Conservation (phyloP, 208 protist genomes). For the Sergeia podlipaevii region DNA sequence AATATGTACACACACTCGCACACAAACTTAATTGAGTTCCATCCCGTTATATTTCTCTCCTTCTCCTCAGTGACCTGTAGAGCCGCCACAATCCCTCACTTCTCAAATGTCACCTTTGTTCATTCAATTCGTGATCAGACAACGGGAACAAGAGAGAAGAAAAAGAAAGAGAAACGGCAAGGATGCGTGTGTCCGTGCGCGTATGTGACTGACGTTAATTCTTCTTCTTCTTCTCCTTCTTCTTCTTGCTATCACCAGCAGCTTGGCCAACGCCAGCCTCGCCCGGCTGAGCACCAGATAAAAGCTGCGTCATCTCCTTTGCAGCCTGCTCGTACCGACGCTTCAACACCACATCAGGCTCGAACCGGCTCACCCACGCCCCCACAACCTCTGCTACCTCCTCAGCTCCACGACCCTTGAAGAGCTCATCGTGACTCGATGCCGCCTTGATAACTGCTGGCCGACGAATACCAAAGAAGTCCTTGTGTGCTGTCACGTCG, state of each 20-base stretch:
- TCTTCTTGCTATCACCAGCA: slow-evolving; percentile 31
- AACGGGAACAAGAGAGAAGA: slow-evolving; percentile 7
- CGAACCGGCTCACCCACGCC: slow-evolving; percentile 79
- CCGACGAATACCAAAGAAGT: slow-evolving; percentile 66
- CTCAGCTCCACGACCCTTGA: slow-evolving; percentile 28
- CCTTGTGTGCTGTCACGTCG: slow-evolving; percentile 68
- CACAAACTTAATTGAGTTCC: too few relatives aligned
- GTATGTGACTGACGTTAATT: slow-evolving; percentile 25
- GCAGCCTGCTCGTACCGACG: slow-evolving; percentile 75
- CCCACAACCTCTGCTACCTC: slow-evolving; percentile 63
- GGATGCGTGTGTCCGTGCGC: background rate
- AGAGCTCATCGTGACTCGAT: slow-evolving; percentile 46
- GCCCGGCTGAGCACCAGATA: slow-evolving; percentile 20
- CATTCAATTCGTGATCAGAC: too few relatives aligned
- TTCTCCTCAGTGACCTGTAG: too few relatives aligned
- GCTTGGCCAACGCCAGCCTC: slow-evolving; percentile 9
- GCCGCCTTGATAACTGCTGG: slow-evolving; percentile 60
- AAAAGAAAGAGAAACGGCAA: slow-evolving; percentile 5
- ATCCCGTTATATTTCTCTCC: too few relatives aligned
- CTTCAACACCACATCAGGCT: slow-evolving; percentile 62
- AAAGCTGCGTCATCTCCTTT: slow-evolving; percentile 73
- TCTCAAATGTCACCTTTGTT: too few relatives aligned
- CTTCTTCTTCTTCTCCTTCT: slow-evolving; percentile 79
- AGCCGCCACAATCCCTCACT: too few relatives aligned
- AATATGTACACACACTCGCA: too few relatives aligned